A percentile compares a stretch with the other conserved stretches of the same genome.
Evolutionary conservation across 305 asterid species (phyloP).

Genomic region (Fraxinus albicans): DNA sequence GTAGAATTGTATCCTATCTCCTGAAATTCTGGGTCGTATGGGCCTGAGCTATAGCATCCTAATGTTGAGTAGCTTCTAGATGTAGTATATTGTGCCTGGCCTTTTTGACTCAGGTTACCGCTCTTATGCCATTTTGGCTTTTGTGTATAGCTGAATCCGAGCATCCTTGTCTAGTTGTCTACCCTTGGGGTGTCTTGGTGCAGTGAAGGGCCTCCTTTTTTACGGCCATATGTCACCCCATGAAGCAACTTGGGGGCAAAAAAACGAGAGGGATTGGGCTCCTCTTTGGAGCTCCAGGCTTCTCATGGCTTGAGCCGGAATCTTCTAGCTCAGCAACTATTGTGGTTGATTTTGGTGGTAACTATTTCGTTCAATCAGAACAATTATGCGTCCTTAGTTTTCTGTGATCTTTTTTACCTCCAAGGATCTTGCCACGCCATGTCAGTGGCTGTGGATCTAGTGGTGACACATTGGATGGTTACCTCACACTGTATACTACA

Average conservation of each 20-base stretch:
- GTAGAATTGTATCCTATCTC: not conserved
- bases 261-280: not conserved
- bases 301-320: not conserved
- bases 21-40: not conserved
- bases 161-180: not conserved
- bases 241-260: not conserved
- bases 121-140: not conserved
- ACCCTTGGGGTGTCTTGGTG: not conserved
- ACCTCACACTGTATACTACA: not conserved
- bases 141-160: not conserved
- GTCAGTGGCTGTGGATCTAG: not conserved
- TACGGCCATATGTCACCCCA: not conserved
- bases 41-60: not conserved
- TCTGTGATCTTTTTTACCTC: not conserved
- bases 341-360: not conserved
- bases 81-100: not conserved
- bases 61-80: not conserved
- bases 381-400: too few relatives aligned
- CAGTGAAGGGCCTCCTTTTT: not conserved
- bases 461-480: not conserved
- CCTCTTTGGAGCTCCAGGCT: not conserved
- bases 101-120: not conserved
- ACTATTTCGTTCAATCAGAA: not conserved
- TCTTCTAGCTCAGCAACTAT: not conserved
- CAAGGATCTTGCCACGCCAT: not conserved